Evolutionary conservation across 2,329 filamentous ascomycete genomes (phyloP).

Genomic region (Fusarium humuli): DNA sequence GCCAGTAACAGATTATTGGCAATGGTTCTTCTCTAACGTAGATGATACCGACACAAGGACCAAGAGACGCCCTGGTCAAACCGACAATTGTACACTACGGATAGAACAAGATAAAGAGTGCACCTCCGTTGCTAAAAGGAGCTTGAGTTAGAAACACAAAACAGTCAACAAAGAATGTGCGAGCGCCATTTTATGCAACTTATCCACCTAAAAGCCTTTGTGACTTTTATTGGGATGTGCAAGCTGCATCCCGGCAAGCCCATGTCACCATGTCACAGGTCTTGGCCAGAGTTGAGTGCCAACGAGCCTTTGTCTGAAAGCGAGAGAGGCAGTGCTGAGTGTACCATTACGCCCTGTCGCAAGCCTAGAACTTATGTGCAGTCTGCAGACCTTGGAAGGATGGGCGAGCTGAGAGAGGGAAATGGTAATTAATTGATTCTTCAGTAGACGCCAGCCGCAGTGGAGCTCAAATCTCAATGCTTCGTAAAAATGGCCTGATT

Average conservation of each 20-base stretch:
- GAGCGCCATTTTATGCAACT: constrained; percentile 34
- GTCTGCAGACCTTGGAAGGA: neutral
- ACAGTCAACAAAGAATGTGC: constrained; percentile 18
- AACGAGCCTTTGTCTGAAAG: constrained; percentile 3
- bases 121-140: neutral
- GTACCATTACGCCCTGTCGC: neutral
- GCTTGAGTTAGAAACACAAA: constrained; percentile 27
- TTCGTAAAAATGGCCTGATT: neutral
- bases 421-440: neutral
- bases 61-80: constrained; percentile 1
- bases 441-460: constrained; percentile 15
- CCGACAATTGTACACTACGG: neutral
- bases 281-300: neutral
- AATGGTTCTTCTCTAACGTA: constrained; percentile 5
- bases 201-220: constrained; percentile 7
- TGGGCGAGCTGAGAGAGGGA: neutral
- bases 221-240: constrained; percentile 38
- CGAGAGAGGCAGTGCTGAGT: constrained; percentile 1
- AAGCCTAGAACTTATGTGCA: neutral
- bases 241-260: constrained; percentile 20
- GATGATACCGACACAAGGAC: constrained; percentile 18
- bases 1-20: neutral
- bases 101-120: neutral
- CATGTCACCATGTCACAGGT: constrained; percentile 15
- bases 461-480: constrained; percentile 30